Evolutionary conservation across 2,329 filamentous ascomycete species (phyloP).

Genomic region (Xylariaceae sp.): DNA sequence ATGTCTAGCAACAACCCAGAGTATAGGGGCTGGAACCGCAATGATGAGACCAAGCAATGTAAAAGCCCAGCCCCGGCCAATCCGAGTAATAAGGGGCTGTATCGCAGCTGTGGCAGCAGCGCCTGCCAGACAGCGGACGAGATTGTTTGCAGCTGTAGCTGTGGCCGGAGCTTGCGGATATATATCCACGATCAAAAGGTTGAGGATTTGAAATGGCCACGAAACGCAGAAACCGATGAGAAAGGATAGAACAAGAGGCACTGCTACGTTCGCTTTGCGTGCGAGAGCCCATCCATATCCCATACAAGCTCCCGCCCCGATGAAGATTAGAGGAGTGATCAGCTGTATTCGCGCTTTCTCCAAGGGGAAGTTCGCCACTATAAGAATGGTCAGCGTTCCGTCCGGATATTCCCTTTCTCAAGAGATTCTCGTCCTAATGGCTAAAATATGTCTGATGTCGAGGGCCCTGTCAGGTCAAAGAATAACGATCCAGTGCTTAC

Average conservation of each 20-base stretch:
- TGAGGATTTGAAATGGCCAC: slow-evolving; percentile 59
- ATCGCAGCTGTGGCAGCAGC: slow-evolving; percentile 56
- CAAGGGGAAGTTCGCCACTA: slow-evolving; percentile 46
- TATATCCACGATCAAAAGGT: slow-evolving; percentile 58
- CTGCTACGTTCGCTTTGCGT: slow-evolving; percentile 45
- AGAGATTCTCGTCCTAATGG: too few species aligned
- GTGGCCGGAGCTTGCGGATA: slow-evolving; percentile 57
- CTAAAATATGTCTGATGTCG: not conserved
- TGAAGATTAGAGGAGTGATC: slow-evolving; percentile 48
- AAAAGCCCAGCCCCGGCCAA: slow-evolving; percentile 60
- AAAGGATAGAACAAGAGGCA: slow-evolving; percentile 52
- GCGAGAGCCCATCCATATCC: slow-evolving; percentile 56
- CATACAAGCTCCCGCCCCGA: slow-evolving; percentile 49
- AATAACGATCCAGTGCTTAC: slow-evolving; percentile 9
- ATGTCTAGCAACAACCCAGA: slow-evolving; percentile 45
- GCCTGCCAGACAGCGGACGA: slow-evolving; percentile 57
- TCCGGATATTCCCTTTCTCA: too few species aligned
- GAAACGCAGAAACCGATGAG: slow-evolving; percentile 54
- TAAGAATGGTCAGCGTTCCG: not conserved
- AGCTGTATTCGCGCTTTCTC: slow-evolving; percentile 51
- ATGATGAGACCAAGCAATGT: slow-evolving; percentile 53
- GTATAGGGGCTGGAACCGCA: slow-evolving; percentile 42
- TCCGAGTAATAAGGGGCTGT: slow-evolving; percentile 49
- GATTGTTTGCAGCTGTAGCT: slow-evolving; percentile 58
- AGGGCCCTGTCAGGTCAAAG: not conserved